Percentiles rank a stretch among this genome's conserved stretches.
phyloP scores from a whole-genome alignment of 148 eudicot species.

The Drosera capensis region DNA sequence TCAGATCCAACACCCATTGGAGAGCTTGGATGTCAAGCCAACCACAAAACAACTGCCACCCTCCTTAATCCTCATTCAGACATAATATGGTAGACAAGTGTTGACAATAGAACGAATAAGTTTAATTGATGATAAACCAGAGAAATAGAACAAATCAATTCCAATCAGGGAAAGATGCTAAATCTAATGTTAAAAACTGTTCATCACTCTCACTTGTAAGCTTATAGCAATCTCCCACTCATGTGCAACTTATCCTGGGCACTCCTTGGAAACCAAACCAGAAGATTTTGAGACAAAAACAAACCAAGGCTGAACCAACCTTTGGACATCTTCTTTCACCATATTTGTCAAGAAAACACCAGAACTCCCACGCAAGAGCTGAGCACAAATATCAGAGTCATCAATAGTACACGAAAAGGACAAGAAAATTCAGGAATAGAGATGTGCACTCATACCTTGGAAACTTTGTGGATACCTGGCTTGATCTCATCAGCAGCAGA shows the following conservation, averaged over 20 bases:
- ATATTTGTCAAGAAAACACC: slow-evolving; percentile 68
- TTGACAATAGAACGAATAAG: too few species aligned
- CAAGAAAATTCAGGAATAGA: neutral
- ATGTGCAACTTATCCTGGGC: too few species aligned
- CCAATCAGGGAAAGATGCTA: too few species aligned
- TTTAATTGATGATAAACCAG: too few species aligned
- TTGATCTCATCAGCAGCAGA: slow-evolving; percentile 67
- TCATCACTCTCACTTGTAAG: too few species aligned
- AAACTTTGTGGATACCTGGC: slow-evolving; percentile 57
- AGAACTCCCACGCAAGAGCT: slow-evolving; percentile 72
- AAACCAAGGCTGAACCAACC: too few species aligned
- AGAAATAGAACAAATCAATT: too few species aligned
- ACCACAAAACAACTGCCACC: slow-evolving; percentile 21
- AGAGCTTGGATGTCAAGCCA: neutral
- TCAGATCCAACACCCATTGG: neutral
- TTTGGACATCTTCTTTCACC: slow-evolving; percentile 61
- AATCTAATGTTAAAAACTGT: too few species aligned
- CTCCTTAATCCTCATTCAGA: slow-evolving; percentile 60
- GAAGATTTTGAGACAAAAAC: too few species aligned
- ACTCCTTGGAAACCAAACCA: too few species aligned
- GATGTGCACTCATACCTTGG: slow-evolving; percentile 42
- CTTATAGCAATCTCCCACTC: too few species aligned
- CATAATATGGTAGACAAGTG: too few species aligned
- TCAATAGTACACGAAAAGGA: neutral
- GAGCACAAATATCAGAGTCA: slow-evolving; percentile 7